Evolutionary conservation across 352 stramenopile genomes (phyloP).

Genomic region (Phytophthora litchii): DNA sequence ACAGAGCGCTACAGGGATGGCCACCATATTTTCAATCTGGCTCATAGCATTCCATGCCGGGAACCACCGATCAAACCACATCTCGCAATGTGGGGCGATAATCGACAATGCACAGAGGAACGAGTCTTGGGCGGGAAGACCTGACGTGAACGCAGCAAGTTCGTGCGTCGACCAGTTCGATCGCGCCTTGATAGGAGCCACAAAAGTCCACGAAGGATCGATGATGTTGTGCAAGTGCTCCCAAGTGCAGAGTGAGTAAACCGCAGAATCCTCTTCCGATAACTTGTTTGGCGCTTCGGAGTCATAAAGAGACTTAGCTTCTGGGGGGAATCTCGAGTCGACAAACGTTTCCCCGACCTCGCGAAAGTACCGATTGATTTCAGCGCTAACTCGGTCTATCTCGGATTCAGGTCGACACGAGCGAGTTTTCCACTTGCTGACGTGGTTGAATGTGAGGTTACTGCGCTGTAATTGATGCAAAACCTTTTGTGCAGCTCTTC

Average conservation of each 20-base stretch:
- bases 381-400: constrained; percentile 22
- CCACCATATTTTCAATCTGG: constrained; percentile 9
- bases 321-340: constrained; percentile 43
- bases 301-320: constrained; percentile 15
- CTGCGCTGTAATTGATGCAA: constrained; percentile 15
- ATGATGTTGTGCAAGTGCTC: constrained; percentile 30
- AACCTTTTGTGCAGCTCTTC: constrained; percentile 4
- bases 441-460: constrained; percentile 15
- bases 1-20: constrained; percentile 35
- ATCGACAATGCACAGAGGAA: constrained; percentile 41
- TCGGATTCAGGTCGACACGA: constrained; percentile 7
- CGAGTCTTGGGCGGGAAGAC: constrained; percentile 38
- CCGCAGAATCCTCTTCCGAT: constrained; percentile 17
- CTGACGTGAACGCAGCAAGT: constrained; percentile 20
- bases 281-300: constrained; percentile 5
- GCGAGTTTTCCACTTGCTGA: constrained; percentile 22
- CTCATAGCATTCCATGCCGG: constrained; percentile 10
- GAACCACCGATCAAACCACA: constrained; percentile 36
- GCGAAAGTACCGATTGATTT: constrained; percentile 50
- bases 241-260: constrained; percentile 37
- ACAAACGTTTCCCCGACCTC: constrained; percentile 37
- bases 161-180: not conserved
- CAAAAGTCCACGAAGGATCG: constrained; percentile 39
- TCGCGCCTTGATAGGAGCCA: not conserved
- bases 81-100: constrained; percentile 19